These are phyloP conservation scores for Citrus glauca DNA, from an alignment of 345 rosid species.

Conservation along the genomic window DNA sequence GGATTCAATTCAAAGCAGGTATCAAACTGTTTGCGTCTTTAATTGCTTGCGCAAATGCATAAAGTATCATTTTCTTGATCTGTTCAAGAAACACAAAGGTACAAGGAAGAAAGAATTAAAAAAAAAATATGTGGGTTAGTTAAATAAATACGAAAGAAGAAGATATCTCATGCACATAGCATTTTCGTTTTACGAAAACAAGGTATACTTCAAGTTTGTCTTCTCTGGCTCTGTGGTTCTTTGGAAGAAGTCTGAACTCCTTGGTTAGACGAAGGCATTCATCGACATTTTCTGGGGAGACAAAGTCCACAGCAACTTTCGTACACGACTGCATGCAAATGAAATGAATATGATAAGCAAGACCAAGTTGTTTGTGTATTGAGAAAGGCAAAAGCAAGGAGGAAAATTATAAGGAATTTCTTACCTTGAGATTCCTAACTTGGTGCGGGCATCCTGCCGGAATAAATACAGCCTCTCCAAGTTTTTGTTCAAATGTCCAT, in stretches of 20 bases:
- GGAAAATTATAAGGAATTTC: background rate
- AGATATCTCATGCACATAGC: background rate
- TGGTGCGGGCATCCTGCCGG: conserved; percentile 99
- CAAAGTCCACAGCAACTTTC: conserved; percentile 89
- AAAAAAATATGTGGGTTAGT: background rate
- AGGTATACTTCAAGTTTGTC: conserved; percentile 83
- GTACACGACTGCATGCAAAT: conserved; percentile 65
- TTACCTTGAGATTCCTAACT: conserved; percentile 90
- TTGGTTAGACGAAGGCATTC: conserved; percentile 78
- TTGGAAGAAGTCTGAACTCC: conserved; percentile 86
- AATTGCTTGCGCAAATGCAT: conserved; percentile 50
- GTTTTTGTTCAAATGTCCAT: conserved; percentile 81
- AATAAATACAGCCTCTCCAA: conserved; percentile 91
- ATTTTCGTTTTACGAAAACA: background rate
- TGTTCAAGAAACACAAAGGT: conserved; percentile 19
- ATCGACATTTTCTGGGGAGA: conserved; percentile 74
- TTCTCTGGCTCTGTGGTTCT: conserved; percentile 76
- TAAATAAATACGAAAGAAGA: background rate
- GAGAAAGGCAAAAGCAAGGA: background rate
- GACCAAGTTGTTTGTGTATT: background rate
- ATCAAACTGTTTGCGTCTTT: conserved; percentile 25
- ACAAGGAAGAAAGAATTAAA: background rate
- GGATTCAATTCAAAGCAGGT: background rate
- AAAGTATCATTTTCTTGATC: conserved; percentile 81
- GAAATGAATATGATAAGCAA: background rate